Conservation (phyloP, 2,329 filamentous ascomycete genomes). For the Pyrenophora tritici-repentis region DNA sequence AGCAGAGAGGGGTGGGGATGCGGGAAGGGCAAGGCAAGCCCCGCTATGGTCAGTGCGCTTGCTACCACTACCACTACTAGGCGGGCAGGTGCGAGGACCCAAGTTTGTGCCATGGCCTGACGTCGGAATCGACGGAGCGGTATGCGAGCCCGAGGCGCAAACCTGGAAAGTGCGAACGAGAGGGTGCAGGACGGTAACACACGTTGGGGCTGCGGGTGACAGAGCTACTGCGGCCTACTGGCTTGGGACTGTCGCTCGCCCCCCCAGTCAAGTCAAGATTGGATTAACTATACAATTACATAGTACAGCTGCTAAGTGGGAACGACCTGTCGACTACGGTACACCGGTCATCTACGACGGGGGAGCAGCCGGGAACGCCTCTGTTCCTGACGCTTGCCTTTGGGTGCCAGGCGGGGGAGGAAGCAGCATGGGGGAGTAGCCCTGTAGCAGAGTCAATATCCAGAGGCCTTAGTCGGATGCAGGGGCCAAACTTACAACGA, state of each 20-base stretch:
- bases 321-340: not conserved
- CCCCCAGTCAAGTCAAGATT: not conserved
- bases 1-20: conserved; percentile 26
- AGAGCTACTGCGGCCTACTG: conserved; percentile 1
- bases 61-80: too few relatives aligned
- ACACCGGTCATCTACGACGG: conserved; percentile 36
- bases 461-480: not conserved
- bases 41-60: conserved; percentile 15
- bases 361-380: conserved; percentile 55
- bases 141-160: too few relatives aligned
- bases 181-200: not conserved
- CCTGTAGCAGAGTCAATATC: conserved; percentile 29
- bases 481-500: conserved; percentile 47
- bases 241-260: conserved; percentile 1
- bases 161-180: conserved; percentile 1
- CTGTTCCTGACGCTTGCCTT: conserved; percentile 50
- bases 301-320: conserved; percentile 18
- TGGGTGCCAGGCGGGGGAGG: conserved; percentile 55
- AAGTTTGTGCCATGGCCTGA: too few relatives aligned
- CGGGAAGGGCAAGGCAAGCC: conserved; percentile 17
- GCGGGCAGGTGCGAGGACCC: conserved; percentile 1
- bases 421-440: conserved; percentile 69
- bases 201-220: conserved; percentile 1
- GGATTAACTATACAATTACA: conserved; percentile 23
- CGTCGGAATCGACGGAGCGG: too few relatives aligned